Evolutionary conservation across 2,329 filamentous ascomycete genomes (phyloP).

Genomic region (Bipolaris gigantea): DNA sequence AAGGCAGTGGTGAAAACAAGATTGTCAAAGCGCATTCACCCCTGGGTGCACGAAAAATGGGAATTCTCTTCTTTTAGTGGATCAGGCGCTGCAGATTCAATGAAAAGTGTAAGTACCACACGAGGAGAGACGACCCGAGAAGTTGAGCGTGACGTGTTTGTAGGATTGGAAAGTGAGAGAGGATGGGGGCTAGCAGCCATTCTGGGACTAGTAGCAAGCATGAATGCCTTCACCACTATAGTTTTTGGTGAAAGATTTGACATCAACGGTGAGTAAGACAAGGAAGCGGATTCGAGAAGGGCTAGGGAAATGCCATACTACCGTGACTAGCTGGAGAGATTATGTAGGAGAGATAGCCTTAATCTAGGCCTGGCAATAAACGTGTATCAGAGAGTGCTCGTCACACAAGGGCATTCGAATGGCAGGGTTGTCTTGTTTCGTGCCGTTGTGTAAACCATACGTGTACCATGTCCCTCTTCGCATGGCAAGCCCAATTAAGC

Average conservation of each 20-base stretch:
- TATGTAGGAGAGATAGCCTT: no score
- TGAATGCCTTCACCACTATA: background rate
- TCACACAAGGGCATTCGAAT: no score
- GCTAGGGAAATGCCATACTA: no score
- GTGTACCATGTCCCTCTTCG: background rate
- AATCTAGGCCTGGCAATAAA: no score
- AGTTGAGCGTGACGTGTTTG: background rate
- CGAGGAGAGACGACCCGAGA: background rate
- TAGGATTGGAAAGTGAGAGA: slow-evolving; percentile 6
- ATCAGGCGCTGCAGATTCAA: background rate
- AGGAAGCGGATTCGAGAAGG: background rate
- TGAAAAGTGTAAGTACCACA: background rate
- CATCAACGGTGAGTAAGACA: background rate
- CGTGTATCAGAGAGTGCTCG: no score
- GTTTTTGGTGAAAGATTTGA: background rate
- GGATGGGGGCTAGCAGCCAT: background rate
- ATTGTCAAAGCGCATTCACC: background rate
- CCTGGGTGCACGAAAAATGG: background rate
- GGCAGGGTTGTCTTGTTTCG: background rate
- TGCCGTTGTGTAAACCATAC: no score
- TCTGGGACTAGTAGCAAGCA: background rate
- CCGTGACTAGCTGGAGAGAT: background rate
- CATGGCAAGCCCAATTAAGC: background rate
- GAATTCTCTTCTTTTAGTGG: background rate
- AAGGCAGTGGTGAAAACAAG: background rate